Conservation (phyloP, 192 early-diverging fungal genomes). For the Ambispora gerdemannii region DNA sequence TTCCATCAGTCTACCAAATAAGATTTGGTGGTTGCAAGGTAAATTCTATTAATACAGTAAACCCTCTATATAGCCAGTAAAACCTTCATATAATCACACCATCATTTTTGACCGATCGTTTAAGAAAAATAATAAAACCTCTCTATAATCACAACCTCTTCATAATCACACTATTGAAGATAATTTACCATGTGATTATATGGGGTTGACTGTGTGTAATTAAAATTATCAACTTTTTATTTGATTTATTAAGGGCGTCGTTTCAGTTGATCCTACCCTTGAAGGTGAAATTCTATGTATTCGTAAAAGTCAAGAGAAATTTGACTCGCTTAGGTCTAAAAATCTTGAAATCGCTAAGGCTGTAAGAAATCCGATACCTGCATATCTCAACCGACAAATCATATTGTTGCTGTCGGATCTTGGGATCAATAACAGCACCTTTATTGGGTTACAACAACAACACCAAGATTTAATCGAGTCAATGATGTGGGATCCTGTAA, state of each 20-base stretch:
- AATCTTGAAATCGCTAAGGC: constrained; percentile 58
- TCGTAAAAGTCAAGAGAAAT: constrained; percentile 60
- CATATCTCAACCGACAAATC: constrained; percentile 62
- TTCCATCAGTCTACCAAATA: constrained; percentile 67
- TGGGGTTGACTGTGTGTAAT: too few relatives aligned
- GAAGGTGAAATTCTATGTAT: constrained; percentile 41
- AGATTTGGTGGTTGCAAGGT: constrained; percentile 62
- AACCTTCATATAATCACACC: too few relatives aligned
- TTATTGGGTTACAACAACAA: constrained; percentile 5
- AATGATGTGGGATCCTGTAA: neutral
- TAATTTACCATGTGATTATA: neutral
- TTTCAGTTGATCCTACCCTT: constrained; percentile 37
- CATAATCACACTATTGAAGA: too few relatives aligned
- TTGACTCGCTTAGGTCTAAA: constrained; percentile 39
- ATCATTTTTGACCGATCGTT: neutral
- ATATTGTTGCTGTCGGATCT: constrained; percentile 56
- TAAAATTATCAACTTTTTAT: too few relatives aligned
- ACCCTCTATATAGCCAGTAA: too few relatives aligned
- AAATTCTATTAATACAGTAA: too few relatives aligned
- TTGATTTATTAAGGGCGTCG: constrained; percentile 40
- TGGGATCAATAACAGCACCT: constrained; percentile 47
- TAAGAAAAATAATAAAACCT: neutral
- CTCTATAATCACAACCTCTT: too few relatives aligned
- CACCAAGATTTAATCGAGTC: neutral
- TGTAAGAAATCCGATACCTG: constrained; percentile 41